A percentile compares a stretch with the other conserved stretches of the same genome.
Evolutionary conservation across 768 basidiomycete genomes (phyloP).

Genomic region (Agaricus subrufescens): DNA sequence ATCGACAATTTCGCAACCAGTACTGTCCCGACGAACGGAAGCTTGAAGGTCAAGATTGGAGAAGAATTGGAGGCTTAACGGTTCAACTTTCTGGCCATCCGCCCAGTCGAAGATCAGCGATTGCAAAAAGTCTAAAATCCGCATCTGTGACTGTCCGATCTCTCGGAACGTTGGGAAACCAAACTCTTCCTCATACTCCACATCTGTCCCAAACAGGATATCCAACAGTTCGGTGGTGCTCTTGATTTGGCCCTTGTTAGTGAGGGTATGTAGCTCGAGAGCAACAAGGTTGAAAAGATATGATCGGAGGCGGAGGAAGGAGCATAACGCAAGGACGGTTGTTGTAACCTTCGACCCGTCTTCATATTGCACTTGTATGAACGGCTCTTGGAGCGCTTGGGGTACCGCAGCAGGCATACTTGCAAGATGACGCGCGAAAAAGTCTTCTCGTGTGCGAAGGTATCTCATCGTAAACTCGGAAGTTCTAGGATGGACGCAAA

Average conservation of each 20-base stretch:
- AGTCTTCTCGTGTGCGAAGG: slow-evolving; percentile 82
- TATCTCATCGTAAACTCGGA: slow-evolving; percentile 81
- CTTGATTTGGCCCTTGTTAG: slow-evolving; percentile 71
- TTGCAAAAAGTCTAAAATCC: slow-evolving; percentile 85
- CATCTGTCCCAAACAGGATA: slow-evolving; percentile 73
- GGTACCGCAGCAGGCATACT: slow-evolving; percentile 67
- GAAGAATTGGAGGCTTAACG: slow-evolving; percentile 61
- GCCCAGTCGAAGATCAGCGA: slow-evolving; percentile 87
- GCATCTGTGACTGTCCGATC: slow-evolving; percentile 76
- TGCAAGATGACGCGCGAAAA: slow-evolving; percentile 82
- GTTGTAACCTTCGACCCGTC: slow-evolving; percentile 70
- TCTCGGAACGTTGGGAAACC: slow-evolving; percentile 59
- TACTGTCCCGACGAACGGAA: slow-evolving; percentile 62
- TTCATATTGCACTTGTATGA: slow-evolving; percentile 58
- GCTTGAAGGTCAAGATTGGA: slow-evolving; percentile 61
- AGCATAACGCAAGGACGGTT: slow-evolving; percentile 60
- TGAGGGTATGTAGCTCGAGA: slow-evolving; percentile 83
- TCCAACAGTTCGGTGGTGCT: slow-evolving; percentile 70
- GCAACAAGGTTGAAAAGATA: slow-evolving; percentile 83
- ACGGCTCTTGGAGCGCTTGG: slow-evolving; percentile 39
- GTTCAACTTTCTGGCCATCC: slow-evolving; percentile 60
- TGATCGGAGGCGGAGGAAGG: slow-evolving; percentile 80
- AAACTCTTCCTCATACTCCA: slow-evolving; percentile 45
- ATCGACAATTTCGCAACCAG: slow-evolving; percentile 83
- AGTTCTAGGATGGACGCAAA: slow-evolving; percentile 84